phyloP scores from a whole-genome alignment of 1,139 yeast genomes.

The Geotrichum fermentans region DNA sequence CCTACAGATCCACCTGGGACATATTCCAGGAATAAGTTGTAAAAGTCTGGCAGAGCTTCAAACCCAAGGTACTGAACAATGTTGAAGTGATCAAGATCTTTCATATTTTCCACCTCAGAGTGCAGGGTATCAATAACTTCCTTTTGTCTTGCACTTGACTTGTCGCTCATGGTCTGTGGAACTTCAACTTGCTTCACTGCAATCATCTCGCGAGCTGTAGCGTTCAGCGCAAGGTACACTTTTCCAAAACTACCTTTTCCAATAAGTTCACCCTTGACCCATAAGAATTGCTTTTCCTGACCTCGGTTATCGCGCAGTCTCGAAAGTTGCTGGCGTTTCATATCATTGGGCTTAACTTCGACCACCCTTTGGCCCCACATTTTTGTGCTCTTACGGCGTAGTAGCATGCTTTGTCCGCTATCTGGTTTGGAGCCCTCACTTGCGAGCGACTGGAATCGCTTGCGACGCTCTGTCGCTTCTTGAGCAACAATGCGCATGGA shows the following conservation, averaged over 20 bases:
- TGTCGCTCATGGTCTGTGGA: constrained; percentile 46
- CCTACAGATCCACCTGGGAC: constrained; percentile 98
- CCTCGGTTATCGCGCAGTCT: constrained; percentile 60
- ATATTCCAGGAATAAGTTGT: constrained; percentile 84
- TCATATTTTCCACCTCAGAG: constrained; percentile 89
- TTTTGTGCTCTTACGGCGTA: constrained; percentile 79
- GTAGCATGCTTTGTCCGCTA: constrained; percentile 29
- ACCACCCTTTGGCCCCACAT: constrained; percentile 97
- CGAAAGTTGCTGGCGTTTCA: constrained; percentile 51
- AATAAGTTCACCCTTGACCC: constrained; percentile 95
- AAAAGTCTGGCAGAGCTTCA: constrained; percentile 68
- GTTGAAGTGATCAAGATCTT: constrained; percentile 86
- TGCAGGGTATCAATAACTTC: constrained; percentile 78
- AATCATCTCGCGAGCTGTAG: constrained; percentile 97
- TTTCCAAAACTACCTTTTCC: constrained; percentile 98
- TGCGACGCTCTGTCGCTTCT: constrained; percentile 70
- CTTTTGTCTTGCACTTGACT: constrained; percentile 42
- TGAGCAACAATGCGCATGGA: constrained; percentile 88
- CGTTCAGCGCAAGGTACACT: constrained; percentile 84
- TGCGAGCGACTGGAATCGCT: constrained; percentile 36
- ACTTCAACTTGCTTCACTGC: constrained; percentile 93
- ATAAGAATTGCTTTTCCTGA: constrained; percentile 76
- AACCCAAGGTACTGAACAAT: constrained; percentile 94
- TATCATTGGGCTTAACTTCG: constrained; percentile 76
- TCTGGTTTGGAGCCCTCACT: constrained; percentile 9